Base-by-base conservation (phyloP, 1,139 yeast species). In the Zygosaccharomyces pseudobailii region DNA sequence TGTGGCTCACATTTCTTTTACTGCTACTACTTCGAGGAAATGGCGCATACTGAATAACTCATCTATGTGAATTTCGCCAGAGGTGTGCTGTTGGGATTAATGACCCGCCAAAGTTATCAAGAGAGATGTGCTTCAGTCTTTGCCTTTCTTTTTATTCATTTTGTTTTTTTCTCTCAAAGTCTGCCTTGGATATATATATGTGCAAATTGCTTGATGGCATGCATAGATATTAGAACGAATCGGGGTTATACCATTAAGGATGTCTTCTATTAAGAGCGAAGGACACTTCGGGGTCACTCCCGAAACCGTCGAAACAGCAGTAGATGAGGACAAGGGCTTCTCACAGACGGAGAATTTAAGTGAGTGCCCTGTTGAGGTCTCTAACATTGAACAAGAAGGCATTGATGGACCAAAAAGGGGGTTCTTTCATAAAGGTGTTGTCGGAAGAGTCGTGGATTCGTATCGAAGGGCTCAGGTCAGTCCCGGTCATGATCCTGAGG, bases 381-480 rank as follows among this genome's bases (percentile, higher is more conserved):
- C 41, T 2, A n/a, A 38, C 24, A 38, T 38, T 23, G 34, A 38
- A 19, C 21, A 21, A 5, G 41, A 38, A 23, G 41, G 41, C 22
- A 28, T 38, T 4, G 41, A 38, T 38, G 41, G 41, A 3, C 41
- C 34, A 6, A 38, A 19, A 25, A 24, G 28, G 13, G 41, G 41
- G 17, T 38, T 38, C 28, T 38, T 38, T 32, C 43, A 24, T 7
- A 33, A 32, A 23, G 43, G 43, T 23, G 13, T 44, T 10, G 48
- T 51, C 8, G 48, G 52, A n/a, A 51, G 58, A 31, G 57, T 61
- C 43, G 50, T 56, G 3, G 55, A 59, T 37, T 61, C 66, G 4
- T 62, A 61, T 47, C 55, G 53, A 36, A 52, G 58, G 44, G 61
- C 63, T 5, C 49, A 48, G 28, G 41, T 37, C 24, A 20, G 47